These are phyloP conservation scores for Gastroboletus turbinatus DNA, from an alignment of 1,284 basidiomycete species.

Conservation along the genomic window DNA sequence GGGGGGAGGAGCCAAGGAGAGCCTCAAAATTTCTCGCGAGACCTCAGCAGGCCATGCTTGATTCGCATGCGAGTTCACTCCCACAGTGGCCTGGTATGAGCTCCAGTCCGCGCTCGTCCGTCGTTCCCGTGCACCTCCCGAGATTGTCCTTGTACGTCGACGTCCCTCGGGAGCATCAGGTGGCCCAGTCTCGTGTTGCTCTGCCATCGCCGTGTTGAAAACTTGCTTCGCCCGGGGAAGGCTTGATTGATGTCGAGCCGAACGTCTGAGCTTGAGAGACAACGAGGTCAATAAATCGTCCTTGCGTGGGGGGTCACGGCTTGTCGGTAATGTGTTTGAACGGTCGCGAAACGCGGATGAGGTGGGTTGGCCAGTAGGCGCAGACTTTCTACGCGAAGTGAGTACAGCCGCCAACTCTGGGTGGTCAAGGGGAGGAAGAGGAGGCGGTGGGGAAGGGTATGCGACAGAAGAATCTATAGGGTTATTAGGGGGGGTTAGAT, in stretches of 20 bases:
- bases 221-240: conserved; percentile 7
- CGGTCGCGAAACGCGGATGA: conserved; percentile 22
- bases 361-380: conserved; percentile 5
- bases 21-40: conserved; percentile 42
- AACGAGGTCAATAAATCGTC: conserved; percentile 29
- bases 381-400: conserved; percentile 16
- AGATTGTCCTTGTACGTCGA: conserved; percentile 27
- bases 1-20: conserved; percentile 32
- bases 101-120: conserved; percentile 45
- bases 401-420: conserved; percentile 41
- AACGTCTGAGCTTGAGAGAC: conserved; percentile 23
- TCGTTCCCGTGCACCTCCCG: conserved; percentile 19
- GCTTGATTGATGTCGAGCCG: conserved; percentile 17
- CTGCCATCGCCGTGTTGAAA: conserved; percentile 6
- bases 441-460: conserved; percentile 38
- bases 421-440: conserved; percentile 52
- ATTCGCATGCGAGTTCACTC: conserved; percentile 32
- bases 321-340: conserved; percentile 26
- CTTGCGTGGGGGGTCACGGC: conserved; percentile 13
- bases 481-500: conserved; percentile 34
- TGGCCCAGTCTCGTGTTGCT: conserved; percentile 5
- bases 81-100: conserved; percentile 38
- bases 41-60: conserved; percentile 45
- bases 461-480: conserved; percentile 24
- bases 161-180: not conserved